These are phyloP conservation scores for Hyaloscypha hepaticicola DNA, from an alignment of 495 filamentous ascomycete species.

Conservation along the genomic window DNA sequence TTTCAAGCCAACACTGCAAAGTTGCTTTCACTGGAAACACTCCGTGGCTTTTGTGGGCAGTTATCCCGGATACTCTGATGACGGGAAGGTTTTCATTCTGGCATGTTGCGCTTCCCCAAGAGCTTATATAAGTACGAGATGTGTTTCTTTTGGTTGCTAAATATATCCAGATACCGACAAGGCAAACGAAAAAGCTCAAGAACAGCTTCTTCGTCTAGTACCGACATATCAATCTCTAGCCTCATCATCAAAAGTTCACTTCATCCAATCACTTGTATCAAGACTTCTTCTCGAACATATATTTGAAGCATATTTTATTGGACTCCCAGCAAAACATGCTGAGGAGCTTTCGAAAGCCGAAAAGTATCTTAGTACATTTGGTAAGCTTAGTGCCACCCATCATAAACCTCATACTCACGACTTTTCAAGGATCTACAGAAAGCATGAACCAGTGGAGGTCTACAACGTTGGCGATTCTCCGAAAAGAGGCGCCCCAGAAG, in stretches of 20 bases:
- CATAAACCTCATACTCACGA: background rate
- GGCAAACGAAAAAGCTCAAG: conserved; percentile 35
- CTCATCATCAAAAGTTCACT: conserved; percentile 47
- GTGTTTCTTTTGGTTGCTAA: conserved; percentile 15
- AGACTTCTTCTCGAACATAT: conserved; percentile 49
- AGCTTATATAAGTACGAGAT: background rate
- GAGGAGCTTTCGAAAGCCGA: conserved; percentile 44
- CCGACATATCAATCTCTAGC: conserved; percentile 50
- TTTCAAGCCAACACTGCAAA: no score
- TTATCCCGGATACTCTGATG: background rate
- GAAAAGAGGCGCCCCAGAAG: conserved; percentile 42
- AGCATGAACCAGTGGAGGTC: conserved; percentile 56
- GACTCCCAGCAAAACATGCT: conserved; percentile 44
- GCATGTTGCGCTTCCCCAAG: background rate
- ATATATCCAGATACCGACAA: conserved; percentile 38
- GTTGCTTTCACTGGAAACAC: no score
- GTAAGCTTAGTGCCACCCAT: conserved; percentile 35
- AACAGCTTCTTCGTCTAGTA: conserved; percentile 44
- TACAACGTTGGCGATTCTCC: conserved; percentile 49
- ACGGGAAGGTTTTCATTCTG: background rate
- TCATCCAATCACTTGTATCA: conserved; percentile 53
- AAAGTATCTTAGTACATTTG: conserved; percentile 42
- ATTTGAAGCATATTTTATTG: conserved; percentile 54
- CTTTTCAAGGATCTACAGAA: conserved; percentile 41
- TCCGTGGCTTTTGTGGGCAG: no score